Conservation (phyloP, 495 filamentous ascomycete genomes). For the Trichoderma asperelloides region DNA sequence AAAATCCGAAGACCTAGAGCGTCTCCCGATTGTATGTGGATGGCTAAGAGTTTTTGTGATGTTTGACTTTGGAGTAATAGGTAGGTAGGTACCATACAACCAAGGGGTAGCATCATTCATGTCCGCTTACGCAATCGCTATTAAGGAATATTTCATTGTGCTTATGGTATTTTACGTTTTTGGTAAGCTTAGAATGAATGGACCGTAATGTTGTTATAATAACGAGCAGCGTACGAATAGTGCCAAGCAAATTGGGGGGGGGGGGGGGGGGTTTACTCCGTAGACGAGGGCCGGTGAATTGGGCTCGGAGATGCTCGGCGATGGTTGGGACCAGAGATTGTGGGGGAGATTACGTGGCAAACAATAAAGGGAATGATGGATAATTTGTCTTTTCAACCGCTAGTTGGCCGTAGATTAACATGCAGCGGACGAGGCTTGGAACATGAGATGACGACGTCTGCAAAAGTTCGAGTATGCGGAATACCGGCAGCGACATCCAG, state of each 20-base stretch:
- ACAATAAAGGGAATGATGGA: not conserved
- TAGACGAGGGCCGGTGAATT: not conserved
- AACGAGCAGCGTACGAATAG: too few species aligned
- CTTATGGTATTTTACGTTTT: not conserved
- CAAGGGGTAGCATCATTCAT: not conserved
- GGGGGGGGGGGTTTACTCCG: too few species aligned
- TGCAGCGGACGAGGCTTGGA: not conserved
- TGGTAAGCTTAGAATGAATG: not conserved
- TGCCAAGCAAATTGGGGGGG: too few species aligned
- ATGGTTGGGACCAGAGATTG: not conserved
- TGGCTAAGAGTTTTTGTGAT: too few species aligned
- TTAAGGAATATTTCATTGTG: not conserved
- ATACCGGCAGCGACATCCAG: not conserved
- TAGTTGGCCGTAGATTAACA: not conserved
- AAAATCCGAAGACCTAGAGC: too few species aligned
- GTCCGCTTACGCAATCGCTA: not conserved
- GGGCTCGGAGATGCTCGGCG: slow-evolving; percentile 5
- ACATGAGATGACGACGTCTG: not conserved
- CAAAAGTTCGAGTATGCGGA: not conserved
- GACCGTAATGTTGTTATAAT: not conserved
- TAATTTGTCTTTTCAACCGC: not conserved
- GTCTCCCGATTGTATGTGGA: too few species aligned
- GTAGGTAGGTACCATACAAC: too few species aligned
- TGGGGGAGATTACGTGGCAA: not conserved
- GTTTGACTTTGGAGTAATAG: too few species aligned